Percentiles rank a stretch among this genome's conserved stretches.
These are phyloP conservation scores for Phaeosphaeriaceae sp. DNA, from an alignment of 2,329 filamentous ascomycete species.

Conservation along the genomic window DNA sequence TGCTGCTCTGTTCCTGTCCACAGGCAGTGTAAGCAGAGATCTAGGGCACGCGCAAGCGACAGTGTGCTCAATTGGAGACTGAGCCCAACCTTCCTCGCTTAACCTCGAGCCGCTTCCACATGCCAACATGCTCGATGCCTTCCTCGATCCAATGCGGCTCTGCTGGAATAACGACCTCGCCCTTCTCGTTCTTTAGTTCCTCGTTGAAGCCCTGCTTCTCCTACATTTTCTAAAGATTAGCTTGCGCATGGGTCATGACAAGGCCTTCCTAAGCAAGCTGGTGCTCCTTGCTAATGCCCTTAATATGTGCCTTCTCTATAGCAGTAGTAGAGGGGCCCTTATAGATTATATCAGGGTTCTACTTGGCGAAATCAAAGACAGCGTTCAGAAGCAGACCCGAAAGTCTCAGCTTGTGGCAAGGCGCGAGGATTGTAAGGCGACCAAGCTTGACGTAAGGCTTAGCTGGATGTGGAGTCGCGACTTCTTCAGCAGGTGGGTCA, in stretches of 20 bases:
- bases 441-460: constrained; percentile 87
- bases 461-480: constrained; percentile 59
- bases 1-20: too few relatives aligned
- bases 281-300: constrained; percentile 49
- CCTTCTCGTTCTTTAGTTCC: constrained; percentile 67
- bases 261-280: constrained; percentile 72
- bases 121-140: constrained; percentile 82
- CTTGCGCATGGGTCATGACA: constrained; percentile 80
- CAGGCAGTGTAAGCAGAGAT: too few relatives aligned
- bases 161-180: constrained; percentile 36
- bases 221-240: constrained; percentile 69
- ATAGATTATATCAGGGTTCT: constrained; percentile 60
- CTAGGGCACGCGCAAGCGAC: too few relatives aligned
- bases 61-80: too few relatives aligned
- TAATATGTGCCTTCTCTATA: constrained; percentile 52
- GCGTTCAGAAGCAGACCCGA: constrained; percentile 70
- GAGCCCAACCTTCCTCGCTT: too few relatives aligned
- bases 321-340: constrained; percentile 47
- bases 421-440: too few relatives aligned
- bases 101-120: constrained; percentile 68
- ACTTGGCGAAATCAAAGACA: constrained; percentile 69
- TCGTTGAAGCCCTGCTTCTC: constrained; percentile 76
- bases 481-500: constrained; percentile 26
- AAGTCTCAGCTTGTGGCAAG: constrained; percentile 73
- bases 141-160: constrained; percentile 74